Evolutionary conservation across 1,284 basidiomycete genomes (phyloP), one percentile per base, ranked within the genome.

Genomic region (Cystobasidium slooffiae): DNA sequence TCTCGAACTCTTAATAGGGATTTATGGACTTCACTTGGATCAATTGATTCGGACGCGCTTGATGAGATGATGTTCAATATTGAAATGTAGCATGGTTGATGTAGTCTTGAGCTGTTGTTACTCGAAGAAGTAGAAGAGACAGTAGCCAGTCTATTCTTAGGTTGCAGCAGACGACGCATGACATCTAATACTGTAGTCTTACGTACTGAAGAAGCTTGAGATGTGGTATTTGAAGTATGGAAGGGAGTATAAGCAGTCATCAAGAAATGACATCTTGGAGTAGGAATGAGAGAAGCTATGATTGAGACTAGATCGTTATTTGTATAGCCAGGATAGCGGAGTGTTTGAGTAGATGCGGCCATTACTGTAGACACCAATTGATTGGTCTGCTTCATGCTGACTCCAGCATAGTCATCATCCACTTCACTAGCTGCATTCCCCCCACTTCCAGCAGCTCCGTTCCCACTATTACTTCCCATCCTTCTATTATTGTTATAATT

Each of bases 231-330:
- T 68, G 44, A 22, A 76, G 92, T 92, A 1, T 95, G 97, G 83
- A 99, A 99, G 0, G 97, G 96, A 4, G 97, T 99, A 81, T 99
- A 99, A 18, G 93, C 94, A n/a, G 97, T 99, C 92, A 96, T 97
- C 74, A 99, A 87, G 87, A 99, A 99, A 84, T 99, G 97, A 80
- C 95, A 98, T 68, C 96, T 87, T n/a, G 97, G 96, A 10, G 97
- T 99, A 2, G 97, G 97, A 78, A 99, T 98, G 68, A 99, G 87
- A 14, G 93, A 95, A 1, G 97, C 94, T 74, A 99, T 92, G 79
- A 99, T 97, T 37, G 95, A 94, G 77, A 97, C 94, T 44, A 97
- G 88, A 81, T 99, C 96, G 80, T 99, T 99, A 86, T 99, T 99
- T 96, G 98, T 99, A 84, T 99, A 99, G 65, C 94, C 93, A 0